Evolutionary conservation across 768 basidiomycete species (phyloP).

Genomic region (Dioszegia hungarica): DNA sequence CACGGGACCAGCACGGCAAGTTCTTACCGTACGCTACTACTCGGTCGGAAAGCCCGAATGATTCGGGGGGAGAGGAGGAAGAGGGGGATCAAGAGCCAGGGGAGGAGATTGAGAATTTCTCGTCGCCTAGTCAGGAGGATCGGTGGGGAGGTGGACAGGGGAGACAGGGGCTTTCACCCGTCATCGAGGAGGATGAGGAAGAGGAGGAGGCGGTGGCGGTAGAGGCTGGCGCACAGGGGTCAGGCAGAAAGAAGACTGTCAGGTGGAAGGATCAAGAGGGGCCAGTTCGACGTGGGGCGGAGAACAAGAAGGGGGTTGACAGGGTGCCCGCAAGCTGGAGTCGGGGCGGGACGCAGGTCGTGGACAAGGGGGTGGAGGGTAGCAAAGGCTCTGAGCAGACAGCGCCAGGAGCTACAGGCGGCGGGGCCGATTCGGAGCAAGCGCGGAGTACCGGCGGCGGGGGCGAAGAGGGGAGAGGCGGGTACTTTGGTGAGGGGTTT

Average conservation of each 20-base stretch:
- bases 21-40: slow-evolving; percentile 2
- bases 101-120: slow-evolving; percentile 1
- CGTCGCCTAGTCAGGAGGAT: background rate
- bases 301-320: background rate
- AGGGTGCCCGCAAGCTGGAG: background rate
- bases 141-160: background rate
- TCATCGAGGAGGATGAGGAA: background rate
- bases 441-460: background rate
- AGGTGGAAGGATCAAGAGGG: slow-evolving; percentile 1
- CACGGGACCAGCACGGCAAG: background rate
- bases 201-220: background rate
- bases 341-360: too few relatives aligned
- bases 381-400: background rate
- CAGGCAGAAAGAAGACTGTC: background rate
- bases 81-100: background rate
- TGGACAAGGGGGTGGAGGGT: too few relatives aligned
- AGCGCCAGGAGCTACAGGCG: background rate
- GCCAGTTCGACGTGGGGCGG: background rate
- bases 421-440: background rate
- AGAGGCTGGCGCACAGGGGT: background rate
- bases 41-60: background rate
- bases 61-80: background rate
- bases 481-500: slow-evolving; percentile 13
- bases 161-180: background rate
- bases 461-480: background rate